phyloP scores from a whole-genome alignment of 2,329 filamentous ascomycete genomes.

The Hymenoscyphus fructigenus region DNA sequence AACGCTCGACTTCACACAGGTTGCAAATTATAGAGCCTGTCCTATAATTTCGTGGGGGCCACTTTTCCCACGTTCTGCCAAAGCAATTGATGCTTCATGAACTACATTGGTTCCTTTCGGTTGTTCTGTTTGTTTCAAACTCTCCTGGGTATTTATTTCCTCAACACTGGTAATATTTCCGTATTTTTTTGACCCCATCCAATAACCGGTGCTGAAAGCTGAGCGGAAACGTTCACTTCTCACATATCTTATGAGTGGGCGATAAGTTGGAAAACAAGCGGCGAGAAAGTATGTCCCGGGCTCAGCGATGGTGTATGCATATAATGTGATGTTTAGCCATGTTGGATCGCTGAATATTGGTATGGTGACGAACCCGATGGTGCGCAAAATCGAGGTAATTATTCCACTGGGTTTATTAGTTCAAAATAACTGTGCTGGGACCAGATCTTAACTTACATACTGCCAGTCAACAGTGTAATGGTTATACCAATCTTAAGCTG shows the following conservation, averaged over 20 bases:
- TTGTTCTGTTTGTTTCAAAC: neutral
- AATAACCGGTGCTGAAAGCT: neutral
- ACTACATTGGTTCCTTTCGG: neutral
- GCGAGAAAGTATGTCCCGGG: conserved; percentile 7
- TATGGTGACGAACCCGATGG: conserved; percentile 3
- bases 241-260: conserved; percentile 2
- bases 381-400: conserved; percentile 2
- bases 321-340: neutral
- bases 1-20: too few species aligned
- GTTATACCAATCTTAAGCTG: conserved; percentile 5
- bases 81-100: neutral
- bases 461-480: conserved; percentile 6
- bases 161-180: neutral
- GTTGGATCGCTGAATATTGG: conserved; percentile 3
- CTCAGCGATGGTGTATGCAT: conserved; percentile 3
- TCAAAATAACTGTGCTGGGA: neutral
- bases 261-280: conserved; percentile 9
- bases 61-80: neutral
- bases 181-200: neutral
- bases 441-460: neutral
- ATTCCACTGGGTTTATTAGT: conserved; percentile 2
- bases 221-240: neutral
- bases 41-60: too few species aligned
- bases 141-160: neutral
- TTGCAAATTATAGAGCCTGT: too few species aligned